These are phyloP conservation scores for Geosiphon pyriformis DNA, from an alignment of 192 early-diverging fungal species.

Conservation along the genomic window DNA sequence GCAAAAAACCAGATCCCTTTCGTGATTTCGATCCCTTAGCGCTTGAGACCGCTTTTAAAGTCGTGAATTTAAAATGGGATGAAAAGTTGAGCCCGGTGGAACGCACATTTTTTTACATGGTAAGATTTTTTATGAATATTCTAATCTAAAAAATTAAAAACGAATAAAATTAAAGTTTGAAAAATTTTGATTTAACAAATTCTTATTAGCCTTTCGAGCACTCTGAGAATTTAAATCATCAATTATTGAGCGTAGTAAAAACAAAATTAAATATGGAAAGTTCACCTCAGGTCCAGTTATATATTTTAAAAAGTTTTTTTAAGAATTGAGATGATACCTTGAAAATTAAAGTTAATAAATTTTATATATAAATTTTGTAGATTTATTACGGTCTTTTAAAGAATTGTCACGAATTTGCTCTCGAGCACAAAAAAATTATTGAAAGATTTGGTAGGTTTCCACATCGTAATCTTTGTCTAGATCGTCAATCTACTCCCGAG, in stretches of 20 bases:
- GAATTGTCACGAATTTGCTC: slow-evolving; percentile 35
- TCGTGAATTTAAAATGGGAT: slow-evolving; percentile 43
- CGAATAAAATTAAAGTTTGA: background rate
- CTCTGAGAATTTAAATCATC: slow-evolving; percentile 55
- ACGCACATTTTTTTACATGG: slow-evolving; percentile 48
- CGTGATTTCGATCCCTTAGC: slow-evolving; percentile 47
- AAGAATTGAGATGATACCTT: background rate
- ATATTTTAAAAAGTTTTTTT: background rate
- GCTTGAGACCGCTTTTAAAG: slow-evolving; percentile 43
- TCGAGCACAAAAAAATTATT: slow-evolving; percentile 46
- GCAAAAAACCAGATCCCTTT: slow-evolving; percentile 49
- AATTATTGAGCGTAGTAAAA: slow-evolving; percentile 47
- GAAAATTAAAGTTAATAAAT: background rate
- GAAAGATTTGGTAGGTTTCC: slow-evolving; percentile 59
- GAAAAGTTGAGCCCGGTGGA: slow-evolving; percentile 44
- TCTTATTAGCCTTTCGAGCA: slow-evolving; percentile 50
- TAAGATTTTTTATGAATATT: background rate
- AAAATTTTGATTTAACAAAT: background rate
- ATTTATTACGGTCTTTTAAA: slow-evolving; percentile 35
- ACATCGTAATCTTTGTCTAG: slow-evolving; percentile 50
- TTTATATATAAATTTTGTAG: slow-evolving; percentile 27
- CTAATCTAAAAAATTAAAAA: background rate
- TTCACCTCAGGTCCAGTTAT: background rate
- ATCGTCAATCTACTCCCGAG: slow-evolving; percentile 46
- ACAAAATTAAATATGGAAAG: slow-evolving; percentile 31